Base-by-base conservation (phyloP, 1,139 yeast species). In the Kodamaea anthophila region DNA sequence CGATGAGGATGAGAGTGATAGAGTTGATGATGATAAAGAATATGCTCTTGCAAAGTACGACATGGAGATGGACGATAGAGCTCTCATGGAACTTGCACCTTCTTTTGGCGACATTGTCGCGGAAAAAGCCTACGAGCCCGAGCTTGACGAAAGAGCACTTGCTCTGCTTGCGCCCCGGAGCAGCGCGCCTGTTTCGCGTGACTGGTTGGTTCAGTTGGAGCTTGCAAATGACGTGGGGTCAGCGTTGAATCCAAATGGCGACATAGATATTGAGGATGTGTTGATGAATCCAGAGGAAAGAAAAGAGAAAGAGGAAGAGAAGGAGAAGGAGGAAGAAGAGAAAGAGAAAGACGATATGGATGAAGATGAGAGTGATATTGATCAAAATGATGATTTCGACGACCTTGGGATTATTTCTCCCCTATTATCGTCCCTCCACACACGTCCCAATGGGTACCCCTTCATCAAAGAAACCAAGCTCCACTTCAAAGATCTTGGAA, bases 51-150 rank as follows among this genome's bases (percentile, higher is more conserved):
- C 21, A 9, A 55, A 57, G 32, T 51, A 47, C 26, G 64, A 60
- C 25, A 46, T 52, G 9, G 55, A 55, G 21, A 44, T 54, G 9
- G 53, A 59, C 28, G n/a, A n/a, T n/a, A n/a, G n/a, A n/a, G n/a
- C n/a, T n/a, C n/a, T n/a, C n/a, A n/a, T n/a, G n/a, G n/a, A n/a
- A n/a, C n/a, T n/a, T n/a, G n/a, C n/a, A n/a, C n/a, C n/a, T n/a
- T n/a, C n/a, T n/a, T 43, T 69, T 43, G 46, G 53, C 30, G 65
- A 63, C 9, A 59, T 77, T 10, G 65, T 77, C 6, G 64, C 70
- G 30, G 83, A 77, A 40, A 79, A 76, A 44, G 81, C 76, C 2
- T 81, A 72, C 43, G 93, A 82, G 51, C 91, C 91, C 0, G 77
- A 58, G 52, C 49, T 66, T 13, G 36, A 49, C 2, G 65, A 55